Conservation (phyloP, 805 yeast species). For the Trichomonascus vanleenenianus region DNA sequence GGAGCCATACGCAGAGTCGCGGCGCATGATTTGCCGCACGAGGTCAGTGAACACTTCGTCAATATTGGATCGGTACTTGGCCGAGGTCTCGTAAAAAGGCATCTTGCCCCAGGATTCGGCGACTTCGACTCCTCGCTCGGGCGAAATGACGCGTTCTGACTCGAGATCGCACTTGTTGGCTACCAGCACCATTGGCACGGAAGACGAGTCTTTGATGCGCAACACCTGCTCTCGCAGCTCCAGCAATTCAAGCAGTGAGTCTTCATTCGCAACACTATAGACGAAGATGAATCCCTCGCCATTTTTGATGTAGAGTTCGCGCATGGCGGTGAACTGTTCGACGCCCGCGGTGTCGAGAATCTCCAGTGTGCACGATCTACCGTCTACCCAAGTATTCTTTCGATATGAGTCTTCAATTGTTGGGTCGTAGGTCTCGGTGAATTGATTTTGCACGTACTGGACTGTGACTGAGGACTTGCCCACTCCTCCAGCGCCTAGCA, state of each 20-base stretch:
- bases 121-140: slow-evolving; percentile 75
- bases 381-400: slow-evolving; percentile 82
- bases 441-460: slow-evolving; percentile 84
- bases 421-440: slow-evolving; percentile 89
- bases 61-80: slow-evolving; percentile 82
- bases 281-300: slow-evolving; percentile 88
- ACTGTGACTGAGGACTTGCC: slow-evolving; percentile 93
- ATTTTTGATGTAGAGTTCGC: slow-evolving; percentile 61
- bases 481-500: slow-evolving; percentile 95
- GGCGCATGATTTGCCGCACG: slow-evolving; percentile 80
- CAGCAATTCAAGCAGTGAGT: slow-evolving; percentile 68
- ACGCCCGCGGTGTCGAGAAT: slow-evolving; percentile 89
- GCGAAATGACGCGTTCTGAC: slow-evolving; percentile 63
- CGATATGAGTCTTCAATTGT: slow-evolving; percentile 95
- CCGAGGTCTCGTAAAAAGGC: slow-evolving; percentile 89
- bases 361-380: slow-evolving; percentile 78
- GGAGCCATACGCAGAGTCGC: slow-evolving; percentile 36
- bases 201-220: slow-evolving; percentile 63
- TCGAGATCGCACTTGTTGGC: slow-evolving; percentile 88
- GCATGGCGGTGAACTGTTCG: slow-evolving; percentile 94
- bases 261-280: slow-evolving; percentile 71
- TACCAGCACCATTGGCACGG: slow-evolving; percentile 82
- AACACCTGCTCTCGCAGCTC: slow-evolving; percentile 78
- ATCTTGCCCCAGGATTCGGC: slow-evolving; percentile 84
- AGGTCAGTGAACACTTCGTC: slow-evolving; percentile 86